Conservation (phyloP, 2,329 filamentous ascomycete genomes). For the Fonsecaea multimorphosa region DNA sequence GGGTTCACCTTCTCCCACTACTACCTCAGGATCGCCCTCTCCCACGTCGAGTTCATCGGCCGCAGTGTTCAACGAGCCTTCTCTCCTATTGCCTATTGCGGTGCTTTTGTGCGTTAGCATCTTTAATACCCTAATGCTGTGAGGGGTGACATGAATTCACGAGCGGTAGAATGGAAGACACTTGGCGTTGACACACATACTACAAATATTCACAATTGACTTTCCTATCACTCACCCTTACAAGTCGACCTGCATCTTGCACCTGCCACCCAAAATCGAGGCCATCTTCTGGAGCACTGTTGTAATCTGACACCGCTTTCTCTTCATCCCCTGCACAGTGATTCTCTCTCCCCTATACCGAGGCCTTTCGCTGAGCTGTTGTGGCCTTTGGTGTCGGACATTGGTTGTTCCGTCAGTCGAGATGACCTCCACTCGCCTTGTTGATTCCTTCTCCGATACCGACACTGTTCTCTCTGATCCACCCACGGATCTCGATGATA, state of each 20-base stretch:
- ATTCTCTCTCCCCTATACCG: not conserved
- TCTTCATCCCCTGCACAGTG: not conserved
- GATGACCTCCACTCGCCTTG: not conserved
- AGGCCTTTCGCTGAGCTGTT: not conserved
- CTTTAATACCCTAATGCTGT: conserved; percentile 10
- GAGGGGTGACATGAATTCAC: not conserved
- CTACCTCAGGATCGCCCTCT: conserved; percentile 23
- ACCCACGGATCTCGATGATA: conserved; percentile 27
- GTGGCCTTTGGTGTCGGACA: not conserved
- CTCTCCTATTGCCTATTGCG: not conserved
- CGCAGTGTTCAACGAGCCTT: conserved; percentile 2
- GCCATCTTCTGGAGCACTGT: too few relatives aligned
- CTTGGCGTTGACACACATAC: not conserved
- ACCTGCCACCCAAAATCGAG: not conserved
- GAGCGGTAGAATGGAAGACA: not conserved
- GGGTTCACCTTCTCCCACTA: conserved; percentile 17
- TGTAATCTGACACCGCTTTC: not conserved
- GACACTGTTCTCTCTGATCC: conserved; percentile 33
- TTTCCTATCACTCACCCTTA: not conserved
- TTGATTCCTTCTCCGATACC: conserved; percentile 13
- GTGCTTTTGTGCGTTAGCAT: conserved; percentile 10
- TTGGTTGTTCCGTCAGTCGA: not conserved
- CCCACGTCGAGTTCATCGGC: conserved; percentile 1
- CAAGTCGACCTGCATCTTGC: not conserved
- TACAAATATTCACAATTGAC: not conserved